Evolutionary conservation across 805 yeast genomes (phyloP), one percentile per base, ranked within the genome.

Genomic region (Maudiozyma saulgeensis): DNA sequence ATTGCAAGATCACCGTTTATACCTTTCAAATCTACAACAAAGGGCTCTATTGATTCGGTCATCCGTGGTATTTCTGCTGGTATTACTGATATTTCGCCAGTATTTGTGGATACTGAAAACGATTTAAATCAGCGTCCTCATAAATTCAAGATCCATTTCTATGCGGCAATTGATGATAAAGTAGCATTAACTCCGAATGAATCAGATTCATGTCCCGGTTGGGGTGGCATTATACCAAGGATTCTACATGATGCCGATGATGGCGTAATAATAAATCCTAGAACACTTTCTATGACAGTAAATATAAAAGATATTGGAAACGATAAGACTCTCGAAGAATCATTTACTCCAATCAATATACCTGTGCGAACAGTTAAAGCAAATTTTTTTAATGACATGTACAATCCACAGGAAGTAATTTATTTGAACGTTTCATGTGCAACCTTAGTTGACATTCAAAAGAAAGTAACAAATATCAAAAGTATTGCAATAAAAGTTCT

Each of bases 31-130:
- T 45, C 56, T 2, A 37, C 54, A 12, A 19, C 56, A 2, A 52
- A 55, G 16, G 52, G 47, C 6, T 50, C 51, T 35, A 45, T 53
- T 6, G 42, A 46, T 11, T 35, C 48, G 13, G 75, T 84, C 44
- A 80, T 86, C 60, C 81, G 82, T 60, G 96, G 96, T 50, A 78
- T 88, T 15, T 93, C 91, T 38, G 90, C 89, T 3, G 96, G 96
- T 64, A 93, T 84, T 15, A 78, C 87, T 38, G 95, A 88, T 67
- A 82, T 88, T 45, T 80, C 93, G 5, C 76, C 95, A 56, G 77
- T 87, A 23, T 85, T 88, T 60, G 77, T 87, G 7, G 73, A 77
- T 51, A 78, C 77, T 54, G 77, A 77, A 49, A 87, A 84, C 32
- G 73, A 81, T 31, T 68, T 79, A 46, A 70, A 75, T 11, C 66